phyloP scores from a whole-genome alignment of 768 basidiomycete species.

The Tremella yokohamensis region DNA sequence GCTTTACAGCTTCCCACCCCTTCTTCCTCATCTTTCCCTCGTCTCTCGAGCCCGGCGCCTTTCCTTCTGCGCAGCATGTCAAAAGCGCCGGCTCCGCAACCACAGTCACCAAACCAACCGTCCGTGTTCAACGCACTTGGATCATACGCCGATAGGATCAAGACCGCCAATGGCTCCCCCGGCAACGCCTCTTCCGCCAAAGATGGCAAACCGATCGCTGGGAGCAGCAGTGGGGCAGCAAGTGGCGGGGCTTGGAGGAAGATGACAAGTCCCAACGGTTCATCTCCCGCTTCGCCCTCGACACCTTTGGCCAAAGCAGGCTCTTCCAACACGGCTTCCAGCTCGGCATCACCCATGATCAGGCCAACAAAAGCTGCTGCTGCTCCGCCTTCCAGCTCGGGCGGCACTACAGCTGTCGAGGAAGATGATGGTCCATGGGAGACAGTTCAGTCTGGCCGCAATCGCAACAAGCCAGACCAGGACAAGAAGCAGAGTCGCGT shows the following conservation, averaged over 20 bases:
- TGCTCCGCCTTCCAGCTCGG: constrained; percentile 9
- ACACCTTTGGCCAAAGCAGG: constrained; percentile 2
- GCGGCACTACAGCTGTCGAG: constrained; percentile 1
- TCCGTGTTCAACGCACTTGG: constrained; percentile 45
- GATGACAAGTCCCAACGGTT: neutral
- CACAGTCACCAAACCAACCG: neutral
- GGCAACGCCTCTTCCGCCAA: neutral
- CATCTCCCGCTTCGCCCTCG: neutral
- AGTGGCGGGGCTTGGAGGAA: neutral
- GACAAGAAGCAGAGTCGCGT: neutral
- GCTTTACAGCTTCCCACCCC: constrained; percentile 19
- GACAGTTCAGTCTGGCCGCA: constrained; percentile 28
- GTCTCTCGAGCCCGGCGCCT: constrained; percentile 4
- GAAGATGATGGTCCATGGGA: constrained; percentile 40
- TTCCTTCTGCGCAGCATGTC: neutral
- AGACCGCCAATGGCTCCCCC: constrained; percentile 10
- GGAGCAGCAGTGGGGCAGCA: neutral
- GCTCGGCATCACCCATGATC: constrained; percentile 5
- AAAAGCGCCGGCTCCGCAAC: constrained; percentile 2
- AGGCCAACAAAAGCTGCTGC: constrained; percentile 12
- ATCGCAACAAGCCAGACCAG: constrained; percentile 6
- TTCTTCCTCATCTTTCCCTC: constrained; percentile 12
- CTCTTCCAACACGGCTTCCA: constrained; percentile 5
- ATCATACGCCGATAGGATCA: constrained; percentile 43
- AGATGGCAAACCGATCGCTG: neutral